phyloP scores from a whole-genome alignment of 2,329 filamentous ascomycete genomes.

The Atkinsonella texensis region DNA sequence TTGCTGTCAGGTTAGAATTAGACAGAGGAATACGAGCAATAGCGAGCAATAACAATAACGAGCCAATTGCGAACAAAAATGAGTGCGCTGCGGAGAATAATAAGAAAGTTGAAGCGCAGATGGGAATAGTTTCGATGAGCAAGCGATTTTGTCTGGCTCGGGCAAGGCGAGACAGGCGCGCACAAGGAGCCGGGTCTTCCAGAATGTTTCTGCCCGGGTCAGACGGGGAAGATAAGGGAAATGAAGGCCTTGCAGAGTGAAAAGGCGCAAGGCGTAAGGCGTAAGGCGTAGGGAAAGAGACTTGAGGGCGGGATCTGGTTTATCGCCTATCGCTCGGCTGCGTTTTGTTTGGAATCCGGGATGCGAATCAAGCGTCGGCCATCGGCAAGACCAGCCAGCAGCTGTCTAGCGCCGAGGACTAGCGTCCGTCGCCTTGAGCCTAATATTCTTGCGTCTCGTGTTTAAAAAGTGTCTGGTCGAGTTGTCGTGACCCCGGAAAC shows the following conservation, averaged over 20 bases:
- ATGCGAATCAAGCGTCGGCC: not conserved
- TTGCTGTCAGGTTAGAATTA: not conserved
- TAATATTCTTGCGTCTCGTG: no score
- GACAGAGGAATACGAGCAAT: not conserved
- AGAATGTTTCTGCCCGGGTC: not conserved
- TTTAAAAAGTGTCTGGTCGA: no score
- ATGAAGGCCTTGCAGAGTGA: no score
- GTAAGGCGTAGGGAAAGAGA: not conserved
- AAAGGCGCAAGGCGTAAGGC: no score
- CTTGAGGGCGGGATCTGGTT: not conserved
- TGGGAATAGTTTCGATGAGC: not conserved
- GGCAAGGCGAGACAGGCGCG: not conserved
- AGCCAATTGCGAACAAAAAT: not conserved
- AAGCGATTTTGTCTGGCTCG: not conserved
- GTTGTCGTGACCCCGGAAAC: not conserved
- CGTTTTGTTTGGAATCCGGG: no score
- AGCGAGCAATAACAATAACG: not conserved
- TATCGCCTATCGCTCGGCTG: not conserved
- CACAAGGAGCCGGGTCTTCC: not conserved
- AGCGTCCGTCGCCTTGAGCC: no score
- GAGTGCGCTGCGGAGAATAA: not conserved
- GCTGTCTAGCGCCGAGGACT: not conserved
- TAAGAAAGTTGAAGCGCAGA: not conserved
- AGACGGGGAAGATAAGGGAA: not conserved
- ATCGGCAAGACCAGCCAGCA: not conserved